Evolutionary conservation across 169 alveolate genomes (phyloP), one percentile per base, ranked within the genome.

Genomic region (Cryptosporidium tyzzeri): DNA sequence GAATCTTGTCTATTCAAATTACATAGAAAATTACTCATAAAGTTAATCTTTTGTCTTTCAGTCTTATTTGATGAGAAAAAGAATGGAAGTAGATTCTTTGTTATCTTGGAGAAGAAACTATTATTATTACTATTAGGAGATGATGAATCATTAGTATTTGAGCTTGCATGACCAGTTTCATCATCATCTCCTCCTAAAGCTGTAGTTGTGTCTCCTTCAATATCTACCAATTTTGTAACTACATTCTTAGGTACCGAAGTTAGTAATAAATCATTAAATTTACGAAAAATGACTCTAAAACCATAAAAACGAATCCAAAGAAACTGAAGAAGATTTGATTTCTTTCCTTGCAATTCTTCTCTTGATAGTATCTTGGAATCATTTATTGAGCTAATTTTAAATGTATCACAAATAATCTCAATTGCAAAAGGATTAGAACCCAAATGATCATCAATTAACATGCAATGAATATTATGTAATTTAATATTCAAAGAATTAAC

Each of bases 351-450:
- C 51, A 85, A 69, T 37, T 92, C 94, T 31, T 92, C 93, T 45
- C 86, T 71, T 18, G 80, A 35, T 9, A 80, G n/a, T 12, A 26
- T 39, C 23, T 33, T n/a, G 18, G 29, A 21, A 31, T 80, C 75
- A 31, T 65, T 44, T 18, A 73, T 59, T 5, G 89, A 80, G 35
- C n/a, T 62, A 26, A 80, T 80, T 8, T 26, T 14, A 12, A 80
- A 61, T 7, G 80, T 3, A 48, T 80, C 89, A 23, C 69, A 21
- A 9, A 62, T 1, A 8, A 94, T 86, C 86, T 94, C 96, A 55
- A 94, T 74, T 21, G 94, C 92, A 85, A 91, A 93, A 44, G 96
- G 96, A 45, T 87, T 86, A 55, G 91, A 91, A 55, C 93, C 94
- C 39, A 94, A 61, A 71, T 92, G 80, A 91, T 94, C 95, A 84